Percentiles rank a stretch among this genome's conserved stretches.
Conservation (phyloP, 345 rosid genomes). For the Streptanthus diversifolius region DNA sequence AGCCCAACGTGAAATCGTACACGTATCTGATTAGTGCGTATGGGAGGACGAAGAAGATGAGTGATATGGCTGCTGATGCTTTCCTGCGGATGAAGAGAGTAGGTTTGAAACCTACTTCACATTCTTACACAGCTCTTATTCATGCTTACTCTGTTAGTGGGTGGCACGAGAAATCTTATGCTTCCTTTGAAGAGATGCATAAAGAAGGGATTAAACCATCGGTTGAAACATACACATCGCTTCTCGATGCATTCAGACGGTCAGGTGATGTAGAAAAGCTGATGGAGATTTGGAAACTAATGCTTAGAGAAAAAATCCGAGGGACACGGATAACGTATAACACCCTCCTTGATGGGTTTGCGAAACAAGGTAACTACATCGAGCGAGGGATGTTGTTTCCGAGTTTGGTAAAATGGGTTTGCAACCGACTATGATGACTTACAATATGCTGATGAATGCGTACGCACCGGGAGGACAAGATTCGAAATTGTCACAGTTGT, state of each 20-base stretch:
- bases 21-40: slow-evolving; percentile 78
- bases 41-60: slow-evolving; percentile 68
- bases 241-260: slow-evolving; percentile 78
- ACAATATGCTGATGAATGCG: slow-evolving; percentile 92
- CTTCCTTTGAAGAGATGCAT: slow-evolving; percentile 60
- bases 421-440: slow-evolving; percentile 77
- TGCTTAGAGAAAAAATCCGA: slow-evolving; percentile 51
- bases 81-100: slow-evolving; percentile 71
- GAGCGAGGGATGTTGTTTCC: slow-evolving; percentile 78
- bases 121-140: slow-evolving; percentile 80
- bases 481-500: slow-evolving; percentile 69
- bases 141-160: slow-evolving; percentile 85
- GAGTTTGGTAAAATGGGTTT: slow-evolving; percentile 77
- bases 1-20: slow-evolving; percentile 63
- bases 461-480: slow-evolving; percentile 85
- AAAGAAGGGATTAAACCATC: slow-evolving; percentile 69
- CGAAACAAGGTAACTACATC: slow-evolving; percentile 75
- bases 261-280: slow-evolving; percentile 59
- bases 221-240: slow-evolving; percentile 77
- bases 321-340: slow-evolving; percentile 79
- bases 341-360: slow-evolving; percentile 81
- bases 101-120: slow-evolving; percentile 66
- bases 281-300: slow-evolving; percentile 75
- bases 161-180: slow-evolving; percentile 74
- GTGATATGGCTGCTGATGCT: slow-evolving; percentile 83